Evolutionary conservation across 805 yeast genomes (phyloP), one percentile per base, ranked within the genome.

Genomic region (Candida nanaspora): DNA sequence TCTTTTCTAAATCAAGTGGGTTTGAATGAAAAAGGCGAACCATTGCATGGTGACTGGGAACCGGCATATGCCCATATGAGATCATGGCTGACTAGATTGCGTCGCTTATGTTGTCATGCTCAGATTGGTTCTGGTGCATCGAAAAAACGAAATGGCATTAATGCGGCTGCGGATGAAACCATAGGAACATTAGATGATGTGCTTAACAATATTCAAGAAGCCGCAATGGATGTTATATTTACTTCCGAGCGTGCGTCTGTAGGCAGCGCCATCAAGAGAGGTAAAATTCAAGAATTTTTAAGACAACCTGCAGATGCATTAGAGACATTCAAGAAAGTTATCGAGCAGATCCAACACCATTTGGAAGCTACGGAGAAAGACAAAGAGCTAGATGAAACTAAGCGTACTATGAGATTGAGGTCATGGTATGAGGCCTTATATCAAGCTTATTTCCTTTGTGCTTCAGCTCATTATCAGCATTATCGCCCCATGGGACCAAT

Each of bases 51-150:
- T 10, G 74, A 68, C 47, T 69, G 77, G 76, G 68, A 70, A 46
- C 69, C 76, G 1, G 57, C 72, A 22, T 58, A 68, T 40, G 51
- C 62, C 5, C 52, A 60, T n/a, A 73, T 85, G 80, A 68, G 84
- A 38, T 65, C 65, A 10, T 86, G 95, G 93, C 63, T 91, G 7
- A 66, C 70, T 6, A 67, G 73, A 37, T 61, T 91, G 23, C 68
- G 98, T 27, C 87, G 85, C 51, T 69, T 85, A 0, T 91, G 97
- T 50, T 85, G 93, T 44, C 94, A 86, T 61, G 86, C 95, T 1
- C 76, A 74, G 31, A 44, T 56, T 28, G 57, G 59, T 3, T 29
- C 47, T n/a, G 35, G 42, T 18, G 33, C 18, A 30, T 9, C 44
- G 35, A 38, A 42, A 41, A 42, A 23, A 41, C 33, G 37, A 21